Conservation (phyloP, 2,329 filamentous ascomycete species). For the Sarocladiaceae sp. region DNA sequence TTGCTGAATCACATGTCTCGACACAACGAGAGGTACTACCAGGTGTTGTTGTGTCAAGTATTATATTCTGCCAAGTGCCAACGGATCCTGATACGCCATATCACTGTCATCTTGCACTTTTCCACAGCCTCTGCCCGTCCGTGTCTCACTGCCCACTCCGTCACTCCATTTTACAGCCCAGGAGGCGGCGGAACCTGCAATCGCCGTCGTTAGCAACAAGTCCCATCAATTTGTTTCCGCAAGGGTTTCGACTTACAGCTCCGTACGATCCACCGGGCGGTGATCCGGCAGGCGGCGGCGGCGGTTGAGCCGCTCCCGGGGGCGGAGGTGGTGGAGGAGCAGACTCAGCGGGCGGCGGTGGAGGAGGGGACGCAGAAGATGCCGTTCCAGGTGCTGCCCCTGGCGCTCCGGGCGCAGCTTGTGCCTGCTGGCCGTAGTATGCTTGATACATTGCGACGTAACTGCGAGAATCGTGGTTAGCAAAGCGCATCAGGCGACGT, state of each 20-base stretch:
- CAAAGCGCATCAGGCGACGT: background rate
- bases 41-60: no score
- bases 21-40: no score
- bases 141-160: no score
- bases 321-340: conserved; percentile 59
- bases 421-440: conserved; percentile 48
- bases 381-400: conserved; percentile 14
- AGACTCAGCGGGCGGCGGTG: conserved; percentile 52
- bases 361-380: conserved; percentile 45
- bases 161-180: conserved; percentile 40
- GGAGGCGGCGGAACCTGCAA: conserved; percentile 49
- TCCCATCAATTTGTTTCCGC: background rate
- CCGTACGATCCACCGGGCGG: conserved; percentile 5
- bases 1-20: no score
- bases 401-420: conserved; percentile 13
- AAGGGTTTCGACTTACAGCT: conserved; percentile 23
- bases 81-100: no score
- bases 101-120: no score
- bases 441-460: conserved; percentile 70
- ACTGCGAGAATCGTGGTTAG: conserved; percentile 25
- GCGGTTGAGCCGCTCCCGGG: conserved; percentile 47
- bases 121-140: no score
- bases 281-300: conserved; percentile 20
- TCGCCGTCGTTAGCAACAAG: no score
- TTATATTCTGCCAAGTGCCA: no score